phyloP scores from a whole-genome alignment of 768 basidiomycete genomes.

The Suillus decipiens region DNA sequence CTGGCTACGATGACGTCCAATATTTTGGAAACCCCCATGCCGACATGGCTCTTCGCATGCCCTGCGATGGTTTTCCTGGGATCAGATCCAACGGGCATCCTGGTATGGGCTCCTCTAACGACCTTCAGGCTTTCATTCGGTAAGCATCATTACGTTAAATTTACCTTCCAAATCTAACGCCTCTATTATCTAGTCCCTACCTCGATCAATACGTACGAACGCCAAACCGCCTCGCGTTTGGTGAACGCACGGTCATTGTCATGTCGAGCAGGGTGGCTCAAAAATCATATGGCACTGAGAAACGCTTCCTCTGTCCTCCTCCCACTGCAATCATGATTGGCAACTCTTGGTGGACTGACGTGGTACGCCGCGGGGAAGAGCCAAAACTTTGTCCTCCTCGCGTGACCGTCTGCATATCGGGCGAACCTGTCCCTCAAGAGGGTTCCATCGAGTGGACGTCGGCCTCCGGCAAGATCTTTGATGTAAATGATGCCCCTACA shows the following conservation, averaged over 20 bases:
- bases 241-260: slow-evolving; percentile 92
- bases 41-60: slow-evolving; percentile 64
- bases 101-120: slow-evolving; percentile 62
- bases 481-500: slow-evolving; percentile 74
- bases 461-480: slow-evolving; percentile 81
- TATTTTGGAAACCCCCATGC: slow-evolving; percentile 55
- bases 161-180: slow-evolving; percentile 18
- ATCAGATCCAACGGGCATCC: slow-evolving; percentile 58
- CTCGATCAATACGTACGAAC: slow-evolving; percentile 85
- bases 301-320: slow-evolving; percentile 91
- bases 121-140: slow-evolving; percentile 83
- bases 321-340: slow-evolving; percentile 94
- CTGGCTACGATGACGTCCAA: slow-evolving; percentile 60
- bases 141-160: slow-evolving; percentile 34
- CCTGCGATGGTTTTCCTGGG: slow-evolving; percentile 58
- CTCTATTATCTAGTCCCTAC: slow-evolving; percentile 55
- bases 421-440: slow-evolving; percentile 84
- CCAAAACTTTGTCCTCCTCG: slow-evolving; percentile 75
- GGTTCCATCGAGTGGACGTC: slow-evolving; percentile 87
- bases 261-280: slow-evolving; percentile 99
- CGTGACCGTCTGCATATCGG: slow-evolving; percentile 90
- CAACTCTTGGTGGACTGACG: slow-evolving; percentile 92
- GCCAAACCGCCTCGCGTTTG: slow-evolving; percentile 83
- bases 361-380: slow-evolving; percentile 71
- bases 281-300: slow-evolving; percentile 96